Base-by-base conservation (phyloP, 768 basidiomycete species). In the Rhodosporidiobolus odoratus region DNA sequence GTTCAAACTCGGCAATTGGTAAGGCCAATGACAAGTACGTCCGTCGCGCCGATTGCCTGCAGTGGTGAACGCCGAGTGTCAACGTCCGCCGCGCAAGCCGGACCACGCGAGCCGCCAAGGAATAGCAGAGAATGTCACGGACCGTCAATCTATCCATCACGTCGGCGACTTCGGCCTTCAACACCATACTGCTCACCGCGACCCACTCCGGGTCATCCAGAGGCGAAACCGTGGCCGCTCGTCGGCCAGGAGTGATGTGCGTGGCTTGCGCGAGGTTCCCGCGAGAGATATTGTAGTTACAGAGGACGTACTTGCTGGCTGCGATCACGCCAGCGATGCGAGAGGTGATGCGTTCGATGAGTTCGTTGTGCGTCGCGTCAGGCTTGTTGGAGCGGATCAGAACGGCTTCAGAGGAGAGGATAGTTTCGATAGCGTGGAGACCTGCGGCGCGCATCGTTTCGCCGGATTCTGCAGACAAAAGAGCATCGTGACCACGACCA, bases 391-490 rank as follows among this genome's bases (percentile, higher is more conserved):
- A 91, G 71, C 87, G 89, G 83, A 99, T 96, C 43, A 99, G 86
- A 62, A 97, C 91, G 17, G 95, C 94, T 81, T 99, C 89, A 1
- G 89, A 86, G 48, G 87, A 80, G 64, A 99, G 85, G 17, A 99
- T 79, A 16, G 92, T 97, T 21, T 88, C 89, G 76, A 99, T 97
- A 48, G 95, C 87, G 79, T 90, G 90, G 65, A 98, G 83, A 45
- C 95, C 96, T 0, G 94, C 94, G 34, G 95, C 96, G 41, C 95
- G 91, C 96, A 99, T 99, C 13, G 96, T 99, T 77, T 99, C 96
- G 52, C 96, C 96, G 25, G 95, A 99, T 81, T 98, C 95, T 94
- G 78, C 48, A 58, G 52, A 32, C 25, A 4, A 32, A 7, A 41
- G n/a, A 32, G 58, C 19, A 25, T 30, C 5, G 50, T 61, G 40